Conservation (phyloP, 2,329 filamentous ascomycete genomes). For the Monilinia laxa region DNA sequence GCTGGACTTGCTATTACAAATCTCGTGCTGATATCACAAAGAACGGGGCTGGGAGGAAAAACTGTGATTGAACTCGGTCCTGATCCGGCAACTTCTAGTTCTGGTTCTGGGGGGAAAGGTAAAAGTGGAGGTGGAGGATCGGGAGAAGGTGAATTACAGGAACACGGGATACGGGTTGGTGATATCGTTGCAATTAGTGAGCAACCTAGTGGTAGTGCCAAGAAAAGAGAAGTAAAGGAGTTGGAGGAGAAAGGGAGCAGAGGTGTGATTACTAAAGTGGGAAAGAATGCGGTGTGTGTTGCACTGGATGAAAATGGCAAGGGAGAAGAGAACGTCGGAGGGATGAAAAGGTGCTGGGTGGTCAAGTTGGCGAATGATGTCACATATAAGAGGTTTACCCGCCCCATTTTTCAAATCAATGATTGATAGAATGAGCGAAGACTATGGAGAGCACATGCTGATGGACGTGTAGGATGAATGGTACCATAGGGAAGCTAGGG, state of each 20-base stretch:
- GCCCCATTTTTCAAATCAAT: neutral
- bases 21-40: conserved; percentile 69
- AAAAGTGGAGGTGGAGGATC: conserved; percentile 41
- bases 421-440: neutral
- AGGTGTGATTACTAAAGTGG: conserved; percentile 69
- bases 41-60: conserved; percentile 89
- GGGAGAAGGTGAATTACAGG: conserved; percentile 57
- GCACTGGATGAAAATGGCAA: conserved; percentile 65
- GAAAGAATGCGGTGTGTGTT: conserved; percentile 58
- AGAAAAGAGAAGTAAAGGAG: conserved; percentile 66
- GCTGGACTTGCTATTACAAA: conserved; percentile 79
- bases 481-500: conserved; percentile 58
- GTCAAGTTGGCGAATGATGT: conserved; percentile 69
- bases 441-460: conserved; percentile 5
- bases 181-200: conserved; percentile 77
- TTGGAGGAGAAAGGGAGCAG: conserved; percentile 65
- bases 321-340: conserved; percentile 45
- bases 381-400: conserved; percentile 51
- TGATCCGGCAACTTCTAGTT: conserved; percentile 61
- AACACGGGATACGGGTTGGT: conserved; percentile 73
- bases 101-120: conserved; percentile 1
- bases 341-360: conserved; percentile 54
- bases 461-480: conserved; percentile 56
- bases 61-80: conserved; percentile 77
- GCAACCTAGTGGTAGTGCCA: conserved; percentile 63